These are phyloP conservation scores for Diplodia intermedia DNA, from an alignment of 2,329 filamentous ascomycete genomes.

Conservation along the genomic window DNA sequence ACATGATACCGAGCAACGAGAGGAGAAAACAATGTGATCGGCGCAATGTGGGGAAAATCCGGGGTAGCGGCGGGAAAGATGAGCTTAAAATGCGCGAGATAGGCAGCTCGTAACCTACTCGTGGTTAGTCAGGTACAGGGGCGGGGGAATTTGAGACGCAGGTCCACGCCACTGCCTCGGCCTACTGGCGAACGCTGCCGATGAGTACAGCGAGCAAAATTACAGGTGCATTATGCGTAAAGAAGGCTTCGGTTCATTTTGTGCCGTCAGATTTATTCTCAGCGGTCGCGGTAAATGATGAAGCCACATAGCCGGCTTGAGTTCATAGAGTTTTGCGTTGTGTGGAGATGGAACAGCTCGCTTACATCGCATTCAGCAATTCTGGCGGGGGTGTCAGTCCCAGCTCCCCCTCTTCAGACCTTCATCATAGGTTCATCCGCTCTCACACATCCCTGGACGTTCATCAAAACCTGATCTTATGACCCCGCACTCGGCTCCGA, in stretches of 20 bases:
- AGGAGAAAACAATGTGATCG: conserved; percentile 6
- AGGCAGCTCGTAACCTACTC: neutral
- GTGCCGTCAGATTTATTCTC: neutral
- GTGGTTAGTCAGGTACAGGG: conserved; percentile 14
- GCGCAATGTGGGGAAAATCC: conserved; percentile 4
- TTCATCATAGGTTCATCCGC: neutral
- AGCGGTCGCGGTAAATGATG: neutral
- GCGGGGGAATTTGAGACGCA: conserved; percentile 7
- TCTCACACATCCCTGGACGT: neutral
- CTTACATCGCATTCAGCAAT: neutral
- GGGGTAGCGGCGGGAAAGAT: conserved; percentile 22
- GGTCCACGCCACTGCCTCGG: conserved; percentile 24
- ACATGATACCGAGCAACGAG: conserved; percentile 21
- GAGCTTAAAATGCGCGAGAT: conserved; percentile 1
- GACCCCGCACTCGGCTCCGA: neutral
- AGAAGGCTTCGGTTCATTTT: neutral
- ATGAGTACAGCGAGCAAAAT: neutral
- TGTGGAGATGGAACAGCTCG: neutral
- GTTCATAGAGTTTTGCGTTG: neutral
- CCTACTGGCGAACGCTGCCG: neutral
- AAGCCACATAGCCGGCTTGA: neutral
- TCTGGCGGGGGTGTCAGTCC: neutral
- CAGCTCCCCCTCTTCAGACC: neutral
- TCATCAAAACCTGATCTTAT: neutral
- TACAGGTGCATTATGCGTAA: too few relatives aligned